These are phyloP conservation scores for Phytophthora pseudosyringae DNA, from an alignment of 352 stramenopile species.

Conservation along the genomic window DNA sequence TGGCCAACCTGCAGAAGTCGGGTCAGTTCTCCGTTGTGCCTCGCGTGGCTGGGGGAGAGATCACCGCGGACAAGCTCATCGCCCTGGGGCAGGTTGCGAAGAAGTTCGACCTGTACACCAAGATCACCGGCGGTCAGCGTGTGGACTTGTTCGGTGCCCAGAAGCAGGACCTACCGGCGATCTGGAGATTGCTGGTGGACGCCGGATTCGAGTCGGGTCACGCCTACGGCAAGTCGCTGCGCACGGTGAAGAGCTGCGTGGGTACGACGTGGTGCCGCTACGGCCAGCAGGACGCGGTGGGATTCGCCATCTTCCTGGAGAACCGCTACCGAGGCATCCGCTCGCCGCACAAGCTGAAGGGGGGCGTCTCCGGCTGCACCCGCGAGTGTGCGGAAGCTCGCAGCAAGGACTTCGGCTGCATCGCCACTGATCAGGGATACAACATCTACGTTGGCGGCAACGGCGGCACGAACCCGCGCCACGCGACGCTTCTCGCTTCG, in stretches of 20 bases:
- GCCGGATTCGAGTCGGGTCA: constrained; percentile 93
- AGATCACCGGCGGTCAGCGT: constrained; percentile 94
- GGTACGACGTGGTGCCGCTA: constrained; percentile 93
- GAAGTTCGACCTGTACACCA: constrained; percentile 93
- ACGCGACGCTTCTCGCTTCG: constrained; percentile 66
- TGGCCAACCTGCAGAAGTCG: constrained; percentile 94
- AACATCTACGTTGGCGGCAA: constrained; percentile 93
- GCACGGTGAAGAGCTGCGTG: constrained; percentile 94
- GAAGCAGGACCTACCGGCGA: constrained; percentile 91
- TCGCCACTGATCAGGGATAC: constrained; percentile 93
- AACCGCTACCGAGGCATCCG: constrained; percentile 94
- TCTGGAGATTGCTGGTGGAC: constrained; percentile 92
- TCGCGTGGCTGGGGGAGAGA: constrained; percentile 90
- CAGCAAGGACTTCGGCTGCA: constrained; percentile 94
- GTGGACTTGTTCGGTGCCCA: constrained; percentile 93
- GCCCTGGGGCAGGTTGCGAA: constrained; percentile 87
- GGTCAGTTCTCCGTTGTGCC: constrained; percentile 94
- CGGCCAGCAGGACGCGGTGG: constrained; percentile 91
- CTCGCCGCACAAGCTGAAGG: constrained; percentile 94
- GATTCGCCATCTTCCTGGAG: constrained; percentile 92
- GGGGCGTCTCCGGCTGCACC: constrained; percentile 89
- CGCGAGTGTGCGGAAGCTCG: constrained; percentile 93
- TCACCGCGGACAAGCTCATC: constrained; percentile 92
- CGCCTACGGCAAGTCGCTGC: constrained; percentile 93
- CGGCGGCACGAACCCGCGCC: constrained; percentile 86